Evolutionary conservation across 164 flowering plant species (phyloP), one percentile per base, ranked within the genome.

Genomic region (Dillenia turbinata): DNA sequence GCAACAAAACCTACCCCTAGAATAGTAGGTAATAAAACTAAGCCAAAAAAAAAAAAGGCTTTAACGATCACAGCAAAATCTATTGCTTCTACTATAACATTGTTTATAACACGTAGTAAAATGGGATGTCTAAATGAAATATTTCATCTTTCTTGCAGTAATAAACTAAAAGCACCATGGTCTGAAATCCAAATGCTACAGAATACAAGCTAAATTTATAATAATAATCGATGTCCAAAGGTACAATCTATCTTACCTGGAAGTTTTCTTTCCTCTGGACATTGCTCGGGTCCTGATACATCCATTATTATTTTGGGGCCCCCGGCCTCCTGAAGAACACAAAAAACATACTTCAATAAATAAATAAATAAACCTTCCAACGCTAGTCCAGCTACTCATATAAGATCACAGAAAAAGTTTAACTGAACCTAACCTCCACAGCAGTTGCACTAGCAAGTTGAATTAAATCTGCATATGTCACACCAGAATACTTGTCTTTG

Each of bases 371-470:
- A 9, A 49, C 1, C 5, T 16, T 56, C 58, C 16, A 66, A 15
- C 13, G 47, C 33, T 40, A 55, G 12, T 33, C 10, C 40, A 33
- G 40, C 7, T 33, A 33, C 40, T 33, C 40, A 33, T 5, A 33
- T 33, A 5, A 33, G 6, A 33, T 33, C 40, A 33, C 40, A 58
- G 2, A 56, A 16, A 14, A 47, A 52, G 33, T 71, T 48, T 11
- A 51, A 56, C 67, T n/a, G n/a, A n/a, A n/a, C n/a, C n/a, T 6
- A 33, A 91, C 99, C 99, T 94, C 99, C 14, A 94, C 61, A 60
- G 99, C 97, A 56, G 96, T 91, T 69, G 96, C 99, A 77, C 99
- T 91, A 12, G 96, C 99, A 73, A 94, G 75, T 75, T 94, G 99
- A 71, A 94, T 91, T 46, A 94, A 75, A 62, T 94, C 99, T 33